phyloP scores from a whole-genome alignment of 768 basidiomycete genomes.

The Lactarius trivialis region DNA sequence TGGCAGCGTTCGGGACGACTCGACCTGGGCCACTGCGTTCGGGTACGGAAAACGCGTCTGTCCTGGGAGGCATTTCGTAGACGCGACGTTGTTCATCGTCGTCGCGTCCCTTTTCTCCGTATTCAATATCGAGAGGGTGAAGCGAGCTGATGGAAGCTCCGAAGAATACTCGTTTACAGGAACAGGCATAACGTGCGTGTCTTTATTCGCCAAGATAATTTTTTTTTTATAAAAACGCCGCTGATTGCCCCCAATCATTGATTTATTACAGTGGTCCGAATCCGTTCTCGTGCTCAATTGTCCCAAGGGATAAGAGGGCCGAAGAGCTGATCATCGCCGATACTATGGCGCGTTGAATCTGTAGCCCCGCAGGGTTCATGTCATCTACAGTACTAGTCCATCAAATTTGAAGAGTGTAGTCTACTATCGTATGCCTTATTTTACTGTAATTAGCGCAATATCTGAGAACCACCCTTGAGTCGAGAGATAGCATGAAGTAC shows the following conservation, averaged over 20 bases:
- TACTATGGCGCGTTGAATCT: background rate
- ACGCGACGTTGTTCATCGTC: conserved; percentile 3
- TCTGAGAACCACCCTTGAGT: background rate
- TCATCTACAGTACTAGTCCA: background rate
- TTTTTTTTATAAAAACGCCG: background rate
- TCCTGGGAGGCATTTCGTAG: conserved; percentile 20
- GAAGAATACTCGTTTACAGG: background rate
- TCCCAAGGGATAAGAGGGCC: conserved; percentile 6
- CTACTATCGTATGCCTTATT: background rate
- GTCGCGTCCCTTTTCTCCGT: conserved; percentile 11
- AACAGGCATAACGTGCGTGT: background rate
- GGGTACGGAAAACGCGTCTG: conserved; percentile 24
- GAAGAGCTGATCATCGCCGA: background rate
- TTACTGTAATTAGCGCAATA: background rate
- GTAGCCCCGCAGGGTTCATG: background rate
- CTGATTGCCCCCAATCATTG: background rate
- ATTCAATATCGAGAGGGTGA: background rate
- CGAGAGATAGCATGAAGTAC: background rate
- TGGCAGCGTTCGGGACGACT: conserved; percentile 1
- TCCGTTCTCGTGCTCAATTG: conserved; percentile 1
- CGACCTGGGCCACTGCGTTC: conserved; percentile 7
- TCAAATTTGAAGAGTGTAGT: background rate
- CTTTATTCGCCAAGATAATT: background rate
- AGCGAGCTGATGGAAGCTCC: background rate
- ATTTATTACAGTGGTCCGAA: background rate